Conservation (phyloP, 2,329 filamentous ascomycete species). For the Huntiella abstrusa region DNA sequence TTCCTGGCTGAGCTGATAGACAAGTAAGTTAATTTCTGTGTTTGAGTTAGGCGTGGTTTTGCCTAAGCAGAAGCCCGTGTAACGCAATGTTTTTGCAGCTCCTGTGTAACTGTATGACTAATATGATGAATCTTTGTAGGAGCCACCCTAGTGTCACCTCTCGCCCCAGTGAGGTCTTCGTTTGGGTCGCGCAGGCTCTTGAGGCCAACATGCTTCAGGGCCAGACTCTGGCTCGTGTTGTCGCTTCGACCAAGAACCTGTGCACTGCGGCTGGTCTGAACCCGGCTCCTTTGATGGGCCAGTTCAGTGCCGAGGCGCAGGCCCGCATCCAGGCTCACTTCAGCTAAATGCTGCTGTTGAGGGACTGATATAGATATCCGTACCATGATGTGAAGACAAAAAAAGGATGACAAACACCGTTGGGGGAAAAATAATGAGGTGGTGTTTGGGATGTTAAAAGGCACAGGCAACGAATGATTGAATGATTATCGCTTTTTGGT, state of each 20-base stretch:
- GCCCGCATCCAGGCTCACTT: conserved; percentile 64
- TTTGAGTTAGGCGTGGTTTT: neutral
- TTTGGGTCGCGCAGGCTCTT: conserved; percentile 69
- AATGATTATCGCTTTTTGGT: conserved; percentile 6
- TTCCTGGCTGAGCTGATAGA: conserved; percentile 85
- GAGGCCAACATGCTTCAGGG: conserved; percentile 82
- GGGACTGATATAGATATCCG: neutral
- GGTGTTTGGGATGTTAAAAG: conserved; percentile 2
- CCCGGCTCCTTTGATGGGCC: conserved; percentile 53
- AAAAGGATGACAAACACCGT: conserved; percentile 2
- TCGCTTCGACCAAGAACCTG: conserved; percentile 58
- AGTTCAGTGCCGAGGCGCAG: conserved; percentile 64
- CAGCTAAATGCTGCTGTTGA: conserved; percentile 25
- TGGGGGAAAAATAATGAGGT: conserved; percentile 3
- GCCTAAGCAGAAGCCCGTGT: neutral
- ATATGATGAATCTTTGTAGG: conserved; percentile 26
- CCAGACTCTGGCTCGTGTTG: conserved; percentile 59
- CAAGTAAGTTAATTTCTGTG: conserved; percentile 43
- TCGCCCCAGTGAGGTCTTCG: conserved; percentile 67
- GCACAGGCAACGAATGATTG: conserved; percentile 11
- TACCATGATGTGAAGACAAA: neutral
- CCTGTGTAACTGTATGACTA: neutral
- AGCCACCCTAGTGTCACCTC: conserved; percentile 66
- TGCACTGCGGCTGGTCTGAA: conserved; percentile 57
- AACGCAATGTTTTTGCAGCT: neutral